Base-by-base conservation (phyloP, 2,329 filamentous ascomycete species). In the Plectosphaerella cucumerina region DNA sequence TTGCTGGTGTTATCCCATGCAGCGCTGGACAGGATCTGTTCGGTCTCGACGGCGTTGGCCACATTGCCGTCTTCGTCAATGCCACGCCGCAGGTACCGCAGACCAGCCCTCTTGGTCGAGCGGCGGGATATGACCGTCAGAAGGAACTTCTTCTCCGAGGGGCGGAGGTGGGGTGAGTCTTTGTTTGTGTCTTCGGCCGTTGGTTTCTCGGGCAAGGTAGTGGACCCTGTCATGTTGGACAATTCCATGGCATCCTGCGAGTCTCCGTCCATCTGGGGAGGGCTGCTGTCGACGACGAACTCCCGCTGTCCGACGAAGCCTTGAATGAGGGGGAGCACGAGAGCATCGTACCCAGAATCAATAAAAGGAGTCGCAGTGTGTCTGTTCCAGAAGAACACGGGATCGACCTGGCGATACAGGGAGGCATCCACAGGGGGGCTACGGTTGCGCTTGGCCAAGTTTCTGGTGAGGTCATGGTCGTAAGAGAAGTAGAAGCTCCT, bases 401-500 rank as follows among this genome's bases (percentile, higher is more conserved):
- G 80, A 65, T 97, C 90, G 20, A 86, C 90, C 52, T 82, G 77
- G 56, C 82, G 82, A 65, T 90, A 80, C 4, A 96, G 72, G 6
- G 91, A 85, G 5, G 81, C 58, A 44, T 78, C 76, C 14, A 71
- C 69, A 21, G 59, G 73, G 68, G 35, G 66, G 65, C 48, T 67
- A 65, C 54, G 80, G 65, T 57, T 56, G 4, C 61, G 63, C 50
- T 65, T 74, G 3, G 70, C 68, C 50, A 84, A 61, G 55, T 80
- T 84, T 50, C 86, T 81, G 1, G 94, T 97, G 47, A 99, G 81
- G 65, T 99, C 92, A 64, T 93, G 81, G 57, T 99, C 94, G 66
- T 99, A 97, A 1, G 92, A 92, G 67, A 93, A 99, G 73, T 87
- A 97, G 68, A 97, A 97, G 65, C 90, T 97, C 56, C 81, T 80